Evolutionary conservation across 164 flowering plant species (phyloP), one percentile per base, ranked within the genome.

Genomic region (Litsea cubeba): DNA sequence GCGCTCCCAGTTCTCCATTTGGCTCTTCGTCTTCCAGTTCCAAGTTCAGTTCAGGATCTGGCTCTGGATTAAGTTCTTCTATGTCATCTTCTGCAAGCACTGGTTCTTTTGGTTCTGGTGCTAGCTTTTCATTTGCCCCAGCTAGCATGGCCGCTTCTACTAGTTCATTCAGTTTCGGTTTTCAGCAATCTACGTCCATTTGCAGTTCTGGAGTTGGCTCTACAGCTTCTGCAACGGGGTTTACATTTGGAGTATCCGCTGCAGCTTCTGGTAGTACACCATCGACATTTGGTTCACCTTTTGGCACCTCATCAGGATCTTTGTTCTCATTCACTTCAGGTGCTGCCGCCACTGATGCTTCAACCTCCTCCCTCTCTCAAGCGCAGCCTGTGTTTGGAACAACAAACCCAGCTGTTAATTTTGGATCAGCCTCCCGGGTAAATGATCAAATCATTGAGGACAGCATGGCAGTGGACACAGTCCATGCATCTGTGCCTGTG

Each of bases 381-480:
- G 49, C 79, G 12, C 79, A 70, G 58, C 81, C 91, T 51, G 74
- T 77, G 18, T 86, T 88, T 82, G 89, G 88, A 18, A 79, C 66
- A 68, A 3, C 85, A 22, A 72, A 23, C 35, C 50, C 85, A 57
- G 72, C 66, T 63, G 66, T 25, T 17, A n/a, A 77, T 2, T 84
- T 88, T 75, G 87, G 84, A 70, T 73, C 85, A 60, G 65, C 87
- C 2, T 71, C 87, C 1, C 65, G 83, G 6, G 78, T 68, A 60
- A 91, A 83, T 78, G 89, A 89, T 77, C 97, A 88, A 81, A 89
- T 40, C 46, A 40, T 84, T 86, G 97, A 93, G 76, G 98, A 95
- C 74, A 88, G 89, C 80, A 95, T 95, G 99, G 96, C 93, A 0
- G 98, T 93, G 83, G 99, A 93, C 78, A 80, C 90, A 2, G 75